Evolutionary conservation across 2,329 filamentous ascomycete genomes (phyloP).

Genomic region (Xylaria arbuscula): DNA sequence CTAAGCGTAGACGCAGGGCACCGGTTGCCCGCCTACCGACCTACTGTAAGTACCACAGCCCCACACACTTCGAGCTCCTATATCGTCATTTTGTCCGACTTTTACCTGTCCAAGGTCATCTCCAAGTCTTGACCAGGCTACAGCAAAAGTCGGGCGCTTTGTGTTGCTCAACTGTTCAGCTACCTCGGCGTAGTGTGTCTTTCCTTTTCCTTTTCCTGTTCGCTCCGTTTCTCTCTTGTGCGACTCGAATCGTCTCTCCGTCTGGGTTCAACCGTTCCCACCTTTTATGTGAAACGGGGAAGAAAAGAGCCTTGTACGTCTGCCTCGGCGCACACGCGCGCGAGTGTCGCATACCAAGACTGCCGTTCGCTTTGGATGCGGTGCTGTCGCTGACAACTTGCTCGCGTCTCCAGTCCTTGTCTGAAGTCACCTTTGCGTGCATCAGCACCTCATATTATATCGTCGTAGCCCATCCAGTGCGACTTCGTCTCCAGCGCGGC

Average conservation of each 20-base stretch:
- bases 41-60: not conserved
- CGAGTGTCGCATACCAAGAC: conserved; percentile 8
- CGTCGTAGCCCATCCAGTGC: not conserved
- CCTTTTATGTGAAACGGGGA: not conserved
- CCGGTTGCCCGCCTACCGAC: not conserved
- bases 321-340: not conserved
- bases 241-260: not conserved
- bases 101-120: no score
- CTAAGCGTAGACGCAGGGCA: not conserved
- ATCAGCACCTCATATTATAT: not conserved
- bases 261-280: conserved; percentile 2
- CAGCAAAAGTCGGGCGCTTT: conserved; percentile 21
- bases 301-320: conserved; percentile 18
- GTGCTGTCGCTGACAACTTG: conserved; percentile 6
- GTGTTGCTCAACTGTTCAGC: conserved; percentile 10
- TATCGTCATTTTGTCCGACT: no score
- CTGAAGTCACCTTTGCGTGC: conserved; percentile 6
- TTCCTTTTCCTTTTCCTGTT: conserved; percentile 26
- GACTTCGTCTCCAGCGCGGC: not conserved
- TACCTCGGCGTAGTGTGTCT: conserved; percentile 10
- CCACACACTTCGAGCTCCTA: no score
- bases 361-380: conserved; percentile 4
- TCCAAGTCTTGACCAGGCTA: not conserved
- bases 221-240: conserved; percentile 22
- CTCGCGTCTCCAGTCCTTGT: conserved; percentile 1